Evolutionary conservation across 768 basidiomycete genomes (phyloP).

Genomic region (Filobasidium wieringae): DNA sequence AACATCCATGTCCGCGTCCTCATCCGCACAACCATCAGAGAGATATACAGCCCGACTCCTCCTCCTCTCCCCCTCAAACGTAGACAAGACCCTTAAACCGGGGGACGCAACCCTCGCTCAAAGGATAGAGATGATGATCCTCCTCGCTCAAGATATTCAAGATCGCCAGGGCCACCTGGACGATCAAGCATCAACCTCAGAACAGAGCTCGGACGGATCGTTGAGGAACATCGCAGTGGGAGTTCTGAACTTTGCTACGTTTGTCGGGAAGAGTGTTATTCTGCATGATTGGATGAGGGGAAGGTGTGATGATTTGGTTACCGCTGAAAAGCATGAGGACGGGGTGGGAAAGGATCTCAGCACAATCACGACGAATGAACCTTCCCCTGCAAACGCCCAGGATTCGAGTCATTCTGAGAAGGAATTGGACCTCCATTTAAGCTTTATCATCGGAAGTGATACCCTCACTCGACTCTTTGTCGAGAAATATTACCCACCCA

Average conservation of each 20-base stretch:
- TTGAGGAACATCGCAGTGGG: conserved; percentile 57
- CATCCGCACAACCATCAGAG: conserved; percentile 16
- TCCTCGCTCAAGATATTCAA: conserved; percentile 47
- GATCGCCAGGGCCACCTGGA: neutral
- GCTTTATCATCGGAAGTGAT: conserved; percentile 70
- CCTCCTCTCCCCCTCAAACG: conserved; percentile 72
- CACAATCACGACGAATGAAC: neutral
- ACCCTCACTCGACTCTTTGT: conserved; percentile 71
- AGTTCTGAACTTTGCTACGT: conserved; percentile 75
- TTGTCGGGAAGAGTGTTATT: conserved; percentile 63
- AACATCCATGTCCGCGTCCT: conserved; percentile 6
- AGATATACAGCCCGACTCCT: conserved; percentile 62
- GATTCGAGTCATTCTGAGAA: neutral
- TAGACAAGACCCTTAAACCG: conserved; percentile 61
- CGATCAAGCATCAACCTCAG: too few species aligned
- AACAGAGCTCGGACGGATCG: conserved; percentile 5
- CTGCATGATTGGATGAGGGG: conserved; percentile 40
- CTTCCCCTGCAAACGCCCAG: too few species aligned
- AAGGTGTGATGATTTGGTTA: conserved; percentile 5
- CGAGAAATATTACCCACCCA: conserved; percentile 61
- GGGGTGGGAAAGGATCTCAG: neutral
- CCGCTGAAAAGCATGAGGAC: too few species aligned
- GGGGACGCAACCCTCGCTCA: conserved; percentile 65
- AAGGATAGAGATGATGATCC: conserved; percentile 73
- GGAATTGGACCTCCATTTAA: conserved; percentile 42